Percentiles rank a stretch among this genome's conserved stretches.
Conservation (phyloP, 169 alveolate genomes). For the Neospora caninum region DNA sequence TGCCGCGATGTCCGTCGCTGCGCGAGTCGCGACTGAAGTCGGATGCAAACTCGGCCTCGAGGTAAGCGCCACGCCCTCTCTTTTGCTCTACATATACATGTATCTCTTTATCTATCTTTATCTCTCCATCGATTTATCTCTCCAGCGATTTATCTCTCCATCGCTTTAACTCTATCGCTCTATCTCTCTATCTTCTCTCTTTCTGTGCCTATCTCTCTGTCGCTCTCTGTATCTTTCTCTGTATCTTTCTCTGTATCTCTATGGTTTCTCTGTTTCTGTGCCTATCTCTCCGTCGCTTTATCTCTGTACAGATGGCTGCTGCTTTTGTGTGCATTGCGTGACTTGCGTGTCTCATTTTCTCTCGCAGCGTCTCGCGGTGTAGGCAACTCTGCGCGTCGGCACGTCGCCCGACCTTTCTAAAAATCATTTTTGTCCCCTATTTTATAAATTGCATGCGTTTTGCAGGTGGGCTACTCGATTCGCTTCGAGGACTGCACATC, state of each 20-base stretch:
- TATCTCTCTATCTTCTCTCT: neutral
- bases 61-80: constrained; percentile 25
- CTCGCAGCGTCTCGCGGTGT: neutral
- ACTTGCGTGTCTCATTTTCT: neutral
- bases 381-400: neutral
- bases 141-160: no score
- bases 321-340: neutral
- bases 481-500: constrained; percentile 99
- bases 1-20: constrained; percentile 99
- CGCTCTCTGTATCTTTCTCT: neutral
- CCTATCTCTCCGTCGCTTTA: no score
- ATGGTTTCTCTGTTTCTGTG: neutral
- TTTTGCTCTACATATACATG: neutral
- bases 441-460: neutral
- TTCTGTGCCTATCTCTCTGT: neutral
- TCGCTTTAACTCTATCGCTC: no score
- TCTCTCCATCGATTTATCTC: no score
- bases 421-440: neutral
- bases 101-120: neutral
- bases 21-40: constrained; percentile 98
- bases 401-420: neutral
- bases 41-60: constrained; percentile 97
- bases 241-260: neutral
- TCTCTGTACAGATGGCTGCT: neutral
- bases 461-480: constrained; percentile 85